These are phyloP conservation scores for Solanum piurae DNA, from an alignment of 257 asterid species.

Conservation along the genomic window DNA sequence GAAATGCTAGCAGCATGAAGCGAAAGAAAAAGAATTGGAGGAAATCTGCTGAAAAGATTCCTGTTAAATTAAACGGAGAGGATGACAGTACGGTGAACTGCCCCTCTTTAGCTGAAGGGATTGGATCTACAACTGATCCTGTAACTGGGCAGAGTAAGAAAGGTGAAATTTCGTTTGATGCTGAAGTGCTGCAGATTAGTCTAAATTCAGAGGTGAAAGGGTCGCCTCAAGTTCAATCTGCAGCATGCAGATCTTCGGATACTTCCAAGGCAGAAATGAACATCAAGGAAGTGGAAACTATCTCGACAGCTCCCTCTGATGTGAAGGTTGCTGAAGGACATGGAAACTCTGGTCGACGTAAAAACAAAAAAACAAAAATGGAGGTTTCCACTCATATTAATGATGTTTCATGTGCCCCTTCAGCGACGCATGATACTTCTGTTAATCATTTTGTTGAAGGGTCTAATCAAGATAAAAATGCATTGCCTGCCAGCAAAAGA, in stretches of 20 bases:
- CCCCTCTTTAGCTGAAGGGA: not conserved
- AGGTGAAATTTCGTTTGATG: not conserved
- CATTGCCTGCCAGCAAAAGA: not conserved
- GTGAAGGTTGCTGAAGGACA: conserved; percentile 5
- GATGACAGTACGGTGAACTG: not conserved
- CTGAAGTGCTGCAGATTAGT: not conserved
- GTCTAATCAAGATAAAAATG: conserved; percentile 13
- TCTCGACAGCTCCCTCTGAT: not conserved
- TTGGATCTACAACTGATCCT: not conserved
- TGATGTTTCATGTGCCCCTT: conserved; percentile 9
- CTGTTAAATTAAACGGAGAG: conserved; percentile 16
- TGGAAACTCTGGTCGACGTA: not conserved
- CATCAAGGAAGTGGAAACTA: not conserved
- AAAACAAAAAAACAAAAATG: conserved; percentile 1
- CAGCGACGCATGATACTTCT: conserved; percentile 1
- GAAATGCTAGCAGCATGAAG: conserved; percentile 20
- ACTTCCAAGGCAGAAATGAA: not conserved
- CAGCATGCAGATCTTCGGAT: not conserved
- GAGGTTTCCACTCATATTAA: conserved; percentile 2
- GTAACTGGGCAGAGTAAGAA: not conserved
- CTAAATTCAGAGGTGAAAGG: not conserved
- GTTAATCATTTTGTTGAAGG: conserved; percentile 6
- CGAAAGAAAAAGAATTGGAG: conserved; percentile 28
- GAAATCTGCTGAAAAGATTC: conserved; percentile 17
- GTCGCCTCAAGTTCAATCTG: not conserved